Conservation (phyloP, 1,284 basidiomycete species). For the Papiliotrema nemorosa region DNA sequence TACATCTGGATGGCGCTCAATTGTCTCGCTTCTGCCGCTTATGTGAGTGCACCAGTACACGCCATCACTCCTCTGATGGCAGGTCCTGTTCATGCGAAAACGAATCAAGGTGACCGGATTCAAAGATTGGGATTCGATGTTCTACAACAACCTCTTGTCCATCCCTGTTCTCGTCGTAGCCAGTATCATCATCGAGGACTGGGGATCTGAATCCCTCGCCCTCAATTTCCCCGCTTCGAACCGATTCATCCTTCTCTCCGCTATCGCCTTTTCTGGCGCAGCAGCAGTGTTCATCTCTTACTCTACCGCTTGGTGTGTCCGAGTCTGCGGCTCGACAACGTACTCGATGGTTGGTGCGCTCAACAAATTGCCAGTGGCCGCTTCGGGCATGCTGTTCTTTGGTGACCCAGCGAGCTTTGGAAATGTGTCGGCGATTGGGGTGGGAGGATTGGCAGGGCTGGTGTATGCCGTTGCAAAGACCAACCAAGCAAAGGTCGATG, state of each 20-base stretch:
- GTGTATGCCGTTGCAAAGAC: slow-evolving; percentile 82
- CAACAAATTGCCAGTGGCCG: slow-evolving; percentile 96
- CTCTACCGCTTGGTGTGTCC: slow-evolving; percentile 98
- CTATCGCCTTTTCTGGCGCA: slow-evolving; percentile 93
- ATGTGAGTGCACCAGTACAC: no score
- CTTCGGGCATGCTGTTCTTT: slow-evolving; percentile 93
- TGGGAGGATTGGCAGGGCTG: slow-evolving; percentile 89
- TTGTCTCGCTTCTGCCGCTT: slow-evolving; percentile 85
- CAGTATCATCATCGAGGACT: slow-evolving; percentile 85
- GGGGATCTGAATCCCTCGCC: slow-evolving; percentile 59
- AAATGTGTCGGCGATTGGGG: slow-evolving; percentile 78
- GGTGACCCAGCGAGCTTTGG: slow-evolving; percentile 83
- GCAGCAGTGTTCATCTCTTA: slow-evolving; percentile 98
- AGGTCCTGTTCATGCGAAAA: slow-evolving; percentile 95
- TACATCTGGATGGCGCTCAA: slow-evolving; percentile 97
- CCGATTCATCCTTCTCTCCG: slow-evolving; percentile 72
- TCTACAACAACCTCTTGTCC: slow-evolving; percentile 95
- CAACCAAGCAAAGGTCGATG: slow-evolving; percentile 43
- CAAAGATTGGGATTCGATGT: slow-evolving; percentile 99
- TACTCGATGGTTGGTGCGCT: slow-evolving; percentile 99
- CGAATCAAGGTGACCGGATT: slow-evolving; percentile 95
- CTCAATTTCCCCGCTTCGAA: slow-evolving; percentile 63
- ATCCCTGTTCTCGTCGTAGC: slow-evolving; percentile 84
- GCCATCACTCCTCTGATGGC: no score
- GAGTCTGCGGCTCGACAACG: slow-evolving; percentile 93